Evolutionary conservation across 2,329 filamentous ascomycete species (phyloP).

Genomic region (Paraconiothyrium sp.): DNA sequence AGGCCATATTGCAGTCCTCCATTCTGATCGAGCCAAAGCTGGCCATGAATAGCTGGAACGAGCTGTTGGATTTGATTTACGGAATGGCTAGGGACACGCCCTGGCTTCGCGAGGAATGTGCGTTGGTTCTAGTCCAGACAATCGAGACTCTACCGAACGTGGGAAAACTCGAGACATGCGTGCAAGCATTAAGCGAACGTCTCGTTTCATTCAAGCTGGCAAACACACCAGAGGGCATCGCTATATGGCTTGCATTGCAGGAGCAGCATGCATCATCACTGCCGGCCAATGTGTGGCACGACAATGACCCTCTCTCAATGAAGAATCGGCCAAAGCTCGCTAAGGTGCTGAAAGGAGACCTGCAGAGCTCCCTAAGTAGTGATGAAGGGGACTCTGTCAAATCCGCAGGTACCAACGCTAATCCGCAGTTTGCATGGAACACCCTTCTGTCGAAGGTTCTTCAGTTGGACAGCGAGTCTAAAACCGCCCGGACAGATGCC

Average conservation of each 20-base stretch:
- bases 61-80: conserved; percentile 76
- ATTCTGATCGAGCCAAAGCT: conserved; percentile 70
- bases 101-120: conserved; percentile 90
- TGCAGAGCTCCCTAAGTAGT: conserved; percentile 60
- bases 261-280: conserved; percentile 70
- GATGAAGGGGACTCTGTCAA: conserved; percentile 59
- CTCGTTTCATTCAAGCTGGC: conserved; percentile 72
- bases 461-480: conserved; percentile 32
- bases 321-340: conserved; percentile 75
- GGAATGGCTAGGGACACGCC: conserved; percentile 81
- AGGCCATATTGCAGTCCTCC: conserved; percentile 83
- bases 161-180: conserved; percentile 62
- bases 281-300: conserved; percentile 76
- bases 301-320: conserved; percentile 74
- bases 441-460: conserved; percentile 68
- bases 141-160: conserved; percentile 64
- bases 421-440: conserved; percentile 89
- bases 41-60: conserved; percentile 67
- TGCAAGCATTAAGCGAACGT: conserved; percentile 69
- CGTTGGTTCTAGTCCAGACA: conserved; percentile 80
- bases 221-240: conserved; percentile 87
- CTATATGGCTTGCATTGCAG: conserved; percentile 81
- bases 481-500: conserved; percentile 43
- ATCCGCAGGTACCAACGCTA: conserved; percentile 79
- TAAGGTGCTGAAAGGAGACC: conserved; percentile 81